Evolutionary conservation across 345 rosid species (phyloP), one percentile per base, ranked within the genome.

Genomic region (Acer negundo): DNA sequence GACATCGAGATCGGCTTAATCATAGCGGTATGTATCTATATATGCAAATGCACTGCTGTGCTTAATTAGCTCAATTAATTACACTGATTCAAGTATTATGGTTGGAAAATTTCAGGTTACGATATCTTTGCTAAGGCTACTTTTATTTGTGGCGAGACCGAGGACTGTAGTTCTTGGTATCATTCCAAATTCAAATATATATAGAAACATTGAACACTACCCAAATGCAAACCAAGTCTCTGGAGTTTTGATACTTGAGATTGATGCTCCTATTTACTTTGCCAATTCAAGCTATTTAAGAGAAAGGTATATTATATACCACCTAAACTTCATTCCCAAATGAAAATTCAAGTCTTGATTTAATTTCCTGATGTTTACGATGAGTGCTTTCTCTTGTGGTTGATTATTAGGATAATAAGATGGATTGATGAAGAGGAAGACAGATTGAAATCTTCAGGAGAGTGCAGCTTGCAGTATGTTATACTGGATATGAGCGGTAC

Each of bases 371-470:
- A 31, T 67, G 24, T 55, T 78, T 17, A 77, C 4, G n/a, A 8
- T 51, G 15, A 47, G 23, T 15, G 16, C n/a, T 26, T 17, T 3
- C 8, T 62, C 47, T 10, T 59, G 20, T 71, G 74, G 28, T 24
- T 66, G 66, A 19, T 20, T 59, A 59, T 59, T 67, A 94, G 97
- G 86, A 89, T 94, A 42, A 76, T 84, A 8, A 90, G 97, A 81
- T 94, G 98, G 98, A 83, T 92, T 10, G 87, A 90, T 79, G 96
- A 92, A 40, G 93, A 92, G 72, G 98, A 94, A 81, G 93, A 90
- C 2, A 86, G 74, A 78, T n/a, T 91, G 86, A 89, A 80, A 79
- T 83, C 80, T 59, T 77, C 82, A 0, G 90, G 83, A 61, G 91
- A 89, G 77, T 79, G 77, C 46, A 77, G 78, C 77, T 82, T 95